Base-by-base conservation (phyloP, 2,329 filamentous ascomycete genomes). In the Zymoseptoria brevis region DNA sequence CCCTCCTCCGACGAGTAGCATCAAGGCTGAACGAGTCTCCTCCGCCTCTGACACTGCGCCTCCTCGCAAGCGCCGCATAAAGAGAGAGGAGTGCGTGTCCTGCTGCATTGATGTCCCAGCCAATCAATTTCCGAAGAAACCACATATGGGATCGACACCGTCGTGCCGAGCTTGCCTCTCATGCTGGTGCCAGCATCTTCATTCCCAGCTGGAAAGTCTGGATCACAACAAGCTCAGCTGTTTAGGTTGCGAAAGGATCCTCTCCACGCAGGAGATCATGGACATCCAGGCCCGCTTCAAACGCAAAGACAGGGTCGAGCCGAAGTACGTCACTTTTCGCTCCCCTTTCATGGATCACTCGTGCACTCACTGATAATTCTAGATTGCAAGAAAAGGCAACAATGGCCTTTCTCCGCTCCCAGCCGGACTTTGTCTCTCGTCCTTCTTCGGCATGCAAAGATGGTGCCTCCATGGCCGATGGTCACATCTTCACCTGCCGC, bases 401-500 rank as follows among this genome's bases (percentile, higher is more conserved):
- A 4, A 54, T 55, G 5, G 53, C 45, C 5, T 60, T n/a, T n/a
- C 35, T 45, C 11, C 50, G 52, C 13, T 5, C 54, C 2, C 54
- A 58, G 9, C 57, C 57, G 4, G 50, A 53, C 19, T 61, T 51
- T 24, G 48, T 61, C 35, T 29, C 50, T 9, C 59, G 57, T 19
- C 59, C 57, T 1, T 56, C 53, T 13, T 29, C 54, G 0, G 22
- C 54, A 3, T 61, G 57, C 51, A 51, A 57, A 26, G 26, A 19
- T 1, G 57, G 57, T 0, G 57, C 54, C 1, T 53, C 54, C 4
- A 61, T 61, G 57, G 29, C 26, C 5, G 59, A 57, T 3, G 59
- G 59, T 13, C 45, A 61, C 5, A 62, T 62, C 49, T 62, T 62
- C 53, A 49, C 50, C 2, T 62, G 60, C 41, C 54, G 54, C 16